Base-by-base conservation (phyloP, 352 stramenopile species). In the Globisporangium barbulae region DNA sequence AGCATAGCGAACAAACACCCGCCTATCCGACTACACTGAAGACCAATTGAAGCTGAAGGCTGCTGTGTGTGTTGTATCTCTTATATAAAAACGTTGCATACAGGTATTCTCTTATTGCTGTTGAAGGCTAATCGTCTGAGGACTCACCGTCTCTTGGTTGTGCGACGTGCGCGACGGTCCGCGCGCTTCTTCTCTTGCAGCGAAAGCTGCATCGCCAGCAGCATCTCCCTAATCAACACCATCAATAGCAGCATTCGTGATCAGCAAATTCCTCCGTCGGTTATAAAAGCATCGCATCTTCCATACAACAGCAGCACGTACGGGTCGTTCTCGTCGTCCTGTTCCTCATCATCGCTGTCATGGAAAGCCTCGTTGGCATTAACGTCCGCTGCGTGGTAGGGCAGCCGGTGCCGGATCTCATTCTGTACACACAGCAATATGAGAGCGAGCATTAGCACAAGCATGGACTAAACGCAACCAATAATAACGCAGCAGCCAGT, bases 161-260 rank as follows among this genome's bases (percentile, higher is more conserved):
- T 73, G 25, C 83, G 77, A 25, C 79, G 72, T 57, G 62, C 25
- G 37, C 74, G 70, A 4, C 81, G 77, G 17, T 76, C 76, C 44
- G 86, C 81, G 7, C 76, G 73, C 67, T 90, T 92, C 61, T 85
- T 83, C 60, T 90, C 79, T 63, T 90, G 73, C 28, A 90, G 61
- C 17, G 81, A 92, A 1, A 83, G 74, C 28, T 74, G 71, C 30
- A 90, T 44, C 44, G 79, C 81, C 30, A 72, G 53, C n/a, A 85
- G 9, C 28, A 92, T 47, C 4, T 89, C 81, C 13, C 83, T 91
- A 44, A 37, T 53, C 15, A 35, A 33, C 35, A 61, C 44, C 45
- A 60, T 35, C 33, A 67, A n/a, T n/a, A n/a, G 47, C 17, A 31
- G 25, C 13, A 37, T 25, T 3, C 9, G 9, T 37, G 1, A 37